These are phyloP conservation scores for Casuarina cunninghamiana DNA, from an alignment of 306 rosid genomes.

Conservation along the genomic window DNA sequence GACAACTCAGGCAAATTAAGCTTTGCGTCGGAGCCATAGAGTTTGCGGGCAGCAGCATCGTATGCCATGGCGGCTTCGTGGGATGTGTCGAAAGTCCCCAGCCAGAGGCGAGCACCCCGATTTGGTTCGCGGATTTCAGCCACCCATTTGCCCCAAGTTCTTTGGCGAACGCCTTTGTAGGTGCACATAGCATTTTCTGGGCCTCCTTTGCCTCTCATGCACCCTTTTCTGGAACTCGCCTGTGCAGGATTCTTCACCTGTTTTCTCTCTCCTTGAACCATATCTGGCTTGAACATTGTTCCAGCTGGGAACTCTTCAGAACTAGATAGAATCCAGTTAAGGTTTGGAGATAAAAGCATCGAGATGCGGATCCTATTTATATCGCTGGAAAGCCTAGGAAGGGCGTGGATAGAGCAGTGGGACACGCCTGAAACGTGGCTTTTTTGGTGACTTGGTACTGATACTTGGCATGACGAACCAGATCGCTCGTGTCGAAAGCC, in stretches of 20 bases:
- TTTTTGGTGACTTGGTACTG: conserved; percentile 24
- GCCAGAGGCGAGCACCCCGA: conserved; percentile 92
- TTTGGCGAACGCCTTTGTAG: conserved; percentile 87
- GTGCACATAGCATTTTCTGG: conserved; percentile 83
- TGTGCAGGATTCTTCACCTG: conserved; percentile 48
- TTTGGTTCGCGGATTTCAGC: conserved; percentile 96
- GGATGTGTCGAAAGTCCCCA: conserved; percentile 80
- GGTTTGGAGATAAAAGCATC: neutral
- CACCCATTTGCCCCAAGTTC: conserved; percentile 99
- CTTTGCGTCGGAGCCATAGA: conserved; percentile 75
- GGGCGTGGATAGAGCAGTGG: conserved; percentile 5
- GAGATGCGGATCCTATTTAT: conserved; percentile 32
- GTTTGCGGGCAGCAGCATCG: conserved; percentile 74
- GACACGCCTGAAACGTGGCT: conserved; percentile 69
- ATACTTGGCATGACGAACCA: conserved; percentile 65
- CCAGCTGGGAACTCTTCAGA: neutral
- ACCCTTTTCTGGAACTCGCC: conserved; percentile 82
- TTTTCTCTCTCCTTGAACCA: conserved; percentile 32
- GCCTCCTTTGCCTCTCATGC: conserved; percentile 95
- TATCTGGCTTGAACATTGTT: conserved; percentile 41
- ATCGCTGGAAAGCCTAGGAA: neutral
- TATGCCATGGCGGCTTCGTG: conserved; percentile 84
- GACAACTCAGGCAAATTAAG: conserved; percentile 63
- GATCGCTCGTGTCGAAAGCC: conserved; percentile 61
- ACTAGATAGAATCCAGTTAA: neutral